Evolutionary conservation across 257 asterid genomes (phyloP).

Genomic region (Solanum piurae): DNA sequence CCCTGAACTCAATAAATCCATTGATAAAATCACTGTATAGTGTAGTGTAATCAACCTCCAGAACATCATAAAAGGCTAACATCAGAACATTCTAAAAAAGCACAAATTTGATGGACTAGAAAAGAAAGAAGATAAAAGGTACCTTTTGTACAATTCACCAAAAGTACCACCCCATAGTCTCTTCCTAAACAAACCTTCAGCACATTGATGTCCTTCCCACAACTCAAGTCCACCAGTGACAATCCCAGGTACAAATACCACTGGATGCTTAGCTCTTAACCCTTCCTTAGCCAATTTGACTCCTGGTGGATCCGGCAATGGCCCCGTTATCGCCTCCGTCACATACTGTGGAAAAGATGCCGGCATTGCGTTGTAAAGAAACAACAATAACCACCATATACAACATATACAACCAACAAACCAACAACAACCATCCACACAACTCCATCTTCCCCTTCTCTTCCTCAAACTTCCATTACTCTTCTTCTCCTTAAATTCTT

Average conservation of each 20-base stretch:
- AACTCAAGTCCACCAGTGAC: conserved; percentile 92
- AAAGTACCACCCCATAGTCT: conserved; percentile 95
- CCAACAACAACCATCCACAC: conserved; percentile 83
- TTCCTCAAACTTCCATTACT: no score
- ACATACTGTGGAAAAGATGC: conserved; percentile 79
- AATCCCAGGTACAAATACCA: conserved; percentile 84
- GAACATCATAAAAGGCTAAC: background rate
- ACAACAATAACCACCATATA: conserved; percentile 72
- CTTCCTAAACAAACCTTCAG: conserved; percentile 81
- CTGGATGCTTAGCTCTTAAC: conserved; percentile 72
- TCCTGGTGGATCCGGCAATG: conserved; percentile 78
- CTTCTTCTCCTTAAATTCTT: background rate
- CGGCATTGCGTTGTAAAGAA: conserved; percentile 61
- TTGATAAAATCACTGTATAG: background rate
- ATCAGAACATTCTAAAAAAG: background rate
- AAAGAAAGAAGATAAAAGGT: background rate
- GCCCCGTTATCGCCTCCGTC: conserved; percentile 78
- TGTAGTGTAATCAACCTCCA: background rate
- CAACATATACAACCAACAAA: conserved; percentile 68
- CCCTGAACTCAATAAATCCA: background rate
- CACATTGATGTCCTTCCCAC: conserved; percentile 90
- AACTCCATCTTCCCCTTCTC: conserved; percentile 27
- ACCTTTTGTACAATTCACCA: conserved; percentile 79
- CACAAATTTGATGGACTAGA: background rate
- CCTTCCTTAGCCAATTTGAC: conserved; percentile 71